Conservation (phyloP, 768 basidiomycete genomes). For the Cubamyces sp. region DNA sequence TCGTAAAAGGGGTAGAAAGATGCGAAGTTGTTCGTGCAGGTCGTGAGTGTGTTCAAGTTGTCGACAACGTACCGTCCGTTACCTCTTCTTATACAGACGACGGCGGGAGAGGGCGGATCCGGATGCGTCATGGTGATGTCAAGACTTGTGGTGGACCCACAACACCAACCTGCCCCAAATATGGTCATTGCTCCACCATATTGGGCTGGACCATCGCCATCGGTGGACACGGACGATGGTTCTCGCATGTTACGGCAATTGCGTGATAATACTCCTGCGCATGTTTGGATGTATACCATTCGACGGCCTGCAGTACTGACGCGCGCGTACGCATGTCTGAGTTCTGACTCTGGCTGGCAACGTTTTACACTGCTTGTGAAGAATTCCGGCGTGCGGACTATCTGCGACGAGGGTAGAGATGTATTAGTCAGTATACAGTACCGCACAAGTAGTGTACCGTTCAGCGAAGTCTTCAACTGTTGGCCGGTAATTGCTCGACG, state of each 20-base stretch:
- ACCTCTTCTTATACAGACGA: neutral
- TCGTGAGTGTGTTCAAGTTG: neutral
- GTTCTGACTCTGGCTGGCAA: no score
- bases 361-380: no score
- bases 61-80: neutral
- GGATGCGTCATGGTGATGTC: constrained; percentile 24
- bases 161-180: constrained; percentile 6
- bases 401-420: no score
- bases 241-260: no score
- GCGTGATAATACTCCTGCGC: no score
- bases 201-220: neutral
- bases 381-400: no score
- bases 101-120: neutral
- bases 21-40: neutral
- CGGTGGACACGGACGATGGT: neutral
- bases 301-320: no score
- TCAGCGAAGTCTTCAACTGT: no score
- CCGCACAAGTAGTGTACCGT: no score
- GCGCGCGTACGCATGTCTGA: no score
- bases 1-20: neutral
- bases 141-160: constrained; percentile 7
- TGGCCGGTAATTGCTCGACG: neutral
- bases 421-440: no score
- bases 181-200: constrained; percentile 15
- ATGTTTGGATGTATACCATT: no score